Conservation (phyloP, 2,329 filamentous ascomycete species). For the Neoscytalidium dimidiatum region DNA sequence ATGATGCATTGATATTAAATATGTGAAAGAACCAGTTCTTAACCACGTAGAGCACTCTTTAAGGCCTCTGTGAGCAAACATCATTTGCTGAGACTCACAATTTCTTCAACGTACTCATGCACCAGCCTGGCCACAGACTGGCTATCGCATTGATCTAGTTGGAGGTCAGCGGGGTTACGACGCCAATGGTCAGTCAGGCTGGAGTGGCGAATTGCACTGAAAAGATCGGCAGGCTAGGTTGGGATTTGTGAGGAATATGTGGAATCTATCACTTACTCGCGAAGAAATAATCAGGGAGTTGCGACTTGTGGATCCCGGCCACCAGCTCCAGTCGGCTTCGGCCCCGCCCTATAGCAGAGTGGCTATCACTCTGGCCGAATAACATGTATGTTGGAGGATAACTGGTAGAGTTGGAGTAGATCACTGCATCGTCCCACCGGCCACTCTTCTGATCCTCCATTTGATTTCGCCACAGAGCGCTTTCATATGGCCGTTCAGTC, state of each 20-base stretch:
- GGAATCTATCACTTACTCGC: background rate
- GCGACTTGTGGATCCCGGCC: background rate
- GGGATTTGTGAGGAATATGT: background rate
- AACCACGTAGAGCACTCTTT: background rate
- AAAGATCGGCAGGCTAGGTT: no score
- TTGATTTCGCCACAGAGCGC: background rate
- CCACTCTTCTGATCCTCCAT: background rate
- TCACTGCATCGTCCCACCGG: slow-evolving; percentile 2
- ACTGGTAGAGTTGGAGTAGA: background rate
- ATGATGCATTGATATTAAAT: no score
- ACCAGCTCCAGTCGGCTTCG: background rate
- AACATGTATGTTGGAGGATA: background rate
- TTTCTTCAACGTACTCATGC: slow-evolving; percentile 1
- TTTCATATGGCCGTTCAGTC: background rate
- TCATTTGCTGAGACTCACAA: background rate
- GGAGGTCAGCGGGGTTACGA: no score
- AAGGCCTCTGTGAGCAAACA: background rate
- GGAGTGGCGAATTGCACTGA: no score
- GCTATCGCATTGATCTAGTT: background rate
- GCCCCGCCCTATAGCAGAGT: background rate
- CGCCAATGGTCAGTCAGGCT: background rate
- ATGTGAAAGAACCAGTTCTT: no score
- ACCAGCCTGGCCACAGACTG: background rate
- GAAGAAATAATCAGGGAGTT: slow-evolving; percentile 1
- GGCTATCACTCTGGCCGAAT: background rate